These are phyloP conservation scores for Suillus fuscotomentosus DNA, from an alignment of 768 basidiomycete species.

Conservation along the genomic window DNA sequence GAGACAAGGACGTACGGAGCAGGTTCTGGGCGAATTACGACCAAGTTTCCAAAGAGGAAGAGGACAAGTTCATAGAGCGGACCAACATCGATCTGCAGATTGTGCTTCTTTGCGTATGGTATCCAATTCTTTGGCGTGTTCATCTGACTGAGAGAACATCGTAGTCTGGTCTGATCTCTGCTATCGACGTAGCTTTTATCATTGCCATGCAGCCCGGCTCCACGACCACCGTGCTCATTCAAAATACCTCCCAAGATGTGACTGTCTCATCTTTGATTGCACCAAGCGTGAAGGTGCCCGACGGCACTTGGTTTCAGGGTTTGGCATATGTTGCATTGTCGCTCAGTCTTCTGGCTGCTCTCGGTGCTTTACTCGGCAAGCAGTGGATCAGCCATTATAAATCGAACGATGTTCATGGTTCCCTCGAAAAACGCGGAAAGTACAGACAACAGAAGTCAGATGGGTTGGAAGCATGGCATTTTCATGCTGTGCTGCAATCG, in stretches of 20 bases:
- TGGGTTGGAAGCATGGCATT: background rate
- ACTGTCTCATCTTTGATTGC: background rate
- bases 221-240: constrained; percentile 1
- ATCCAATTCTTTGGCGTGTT: background rate
- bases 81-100: constrained; percentile 18
- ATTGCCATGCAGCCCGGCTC: constrained; percentile 3
- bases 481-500: background rate
- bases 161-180: constrained; percentile 9
- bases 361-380: constrained; percentile 18
- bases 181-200: constrained; percentile 4
- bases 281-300: no score
- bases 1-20: constrained; percentile 3
- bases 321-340: constrained; percentile 18
- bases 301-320: constrained; percentile 12
- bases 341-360: constrained; percentile 20
- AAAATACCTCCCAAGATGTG: constrained; percentile 7
- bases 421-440: constrained; percentile 4
- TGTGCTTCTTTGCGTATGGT: constrained; percentile 21
- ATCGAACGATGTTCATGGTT: constrained; percentile 10
- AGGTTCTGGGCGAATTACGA: constrained; percentile 16
- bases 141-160: background rate
- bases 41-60: constrained; percentile 13
- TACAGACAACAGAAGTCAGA: constrained; percentile 1
- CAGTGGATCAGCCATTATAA: constrained; percentile 14
- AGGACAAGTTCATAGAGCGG: constrained; percentile 16